Percentiles rank a stretch among this genome's conserved stretches.
phyloP scores from a whole-genome alignment of 345 rosid species.

The Syzygium aromaticum region DNA sequence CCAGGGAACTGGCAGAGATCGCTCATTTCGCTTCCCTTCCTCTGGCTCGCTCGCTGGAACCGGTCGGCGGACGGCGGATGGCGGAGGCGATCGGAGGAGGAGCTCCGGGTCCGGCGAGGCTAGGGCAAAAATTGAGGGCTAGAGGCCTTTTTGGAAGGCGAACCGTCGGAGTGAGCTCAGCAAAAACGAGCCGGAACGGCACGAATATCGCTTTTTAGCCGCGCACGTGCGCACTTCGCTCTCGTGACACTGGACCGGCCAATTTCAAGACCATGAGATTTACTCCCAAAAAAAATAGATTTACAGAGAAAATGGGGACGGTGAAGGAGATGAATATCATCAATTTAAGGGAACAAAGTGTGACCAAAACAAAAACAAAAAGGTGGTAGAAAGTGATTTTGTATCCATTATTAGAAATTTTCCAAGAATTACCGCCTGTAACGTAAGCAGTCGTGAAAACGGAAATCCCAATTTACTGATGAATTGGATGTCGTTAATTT shows the following conservation, averaged over 20 bases:
- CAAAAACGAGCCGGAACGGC: background rate
- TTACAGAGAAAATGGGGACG: background rate
- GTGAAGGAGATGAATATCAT: background rate
- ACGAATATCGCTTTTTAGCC: background rate
- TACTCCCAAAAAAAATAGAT: background rate
- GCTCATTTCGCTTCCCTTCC: background rate
- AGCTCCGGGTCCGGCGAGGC: background rate
- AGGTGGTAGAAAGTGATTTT: background rate
- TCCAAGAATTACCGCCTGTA: background rate
- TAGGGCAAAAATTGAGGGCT: background rate
- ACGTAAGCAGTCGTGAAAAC: fast-evolving
- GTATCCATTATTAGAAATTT: background rate
- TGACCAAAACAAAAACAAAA: too few relatives aligned
- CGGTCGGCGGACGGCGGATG: background rate
- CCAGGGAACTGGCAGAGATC: background rate
- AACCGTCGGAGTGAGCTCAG: background rate
- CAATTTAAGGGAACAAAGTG: background rate
- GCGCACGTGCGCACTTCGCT: too few relatives aligned
- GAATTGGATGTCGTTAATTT: fast-evolving
- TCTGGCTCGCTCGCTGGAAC: background rate
- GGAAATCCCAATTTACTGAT: background rate
- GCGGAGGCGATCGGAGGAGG: background rate
- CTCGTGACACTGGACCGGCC: background rate
- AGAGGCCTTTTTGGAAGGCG: background rate
- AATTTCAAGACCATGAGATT: background rate